phyloP scores from a whole-genome alignment of 2,329 filamentous ascomycete genomes.

The Sclerotinia nivalis region DNA sequence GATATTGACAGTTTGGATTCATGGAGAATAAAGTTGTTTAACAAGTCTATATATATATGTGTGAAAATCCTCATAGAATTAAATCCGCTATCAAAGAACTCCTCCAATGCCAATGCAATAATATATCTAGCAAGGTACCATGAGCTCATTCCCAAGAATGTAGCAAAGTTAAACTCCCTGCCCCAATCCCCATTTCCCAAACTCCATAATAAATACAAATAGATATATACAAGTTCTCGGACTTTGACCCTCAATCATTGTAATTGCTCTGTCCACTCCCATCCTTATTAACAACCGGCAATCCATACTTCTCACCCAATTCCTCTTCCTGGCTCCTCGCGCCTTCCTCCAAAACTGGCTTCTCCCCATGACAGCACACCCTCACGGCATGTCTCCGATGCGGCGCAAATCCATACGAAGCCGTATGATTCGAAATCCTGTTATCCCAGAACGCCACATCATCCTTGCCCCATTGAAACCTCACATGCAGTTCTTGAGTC shows the following conservation, averaged over 20 bases:
- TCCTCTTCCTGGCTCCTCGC: conserved; percentile 57
- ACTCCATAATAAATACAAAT: neutral
- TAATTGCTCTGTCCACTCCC: conserved; percentile 57
- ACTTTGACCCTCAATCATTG: conserved; percentile 48
- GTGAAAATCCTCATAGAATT: neutral
- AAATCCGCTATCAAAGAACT: neutral
- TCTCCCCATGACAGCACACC: conserved; percentile 41
- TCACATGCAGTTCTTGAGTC: conserved; percentile 67
- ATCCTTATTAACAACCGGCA: conserved; percentile 56
- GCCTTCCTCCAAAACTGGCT: conserved; percentile 36
- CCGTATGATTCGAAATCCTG: conserved; percentile 53
- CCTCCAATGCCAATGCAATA: neutral
- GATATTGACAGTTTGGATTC: too few species aligned
- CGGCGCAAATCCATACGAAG: conserved; percentile 57
- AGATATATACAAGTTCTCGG: neutral
- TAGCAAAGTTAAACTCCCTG: neutral
- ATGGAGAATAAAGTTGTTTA: too few species aligned
- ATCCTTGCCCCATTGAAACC: conserved; percentile 63
- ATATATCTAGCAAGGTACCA: neutral
- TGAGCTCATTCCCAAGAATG: neutral
- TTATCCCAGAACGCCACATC: conserved; percentile 73
- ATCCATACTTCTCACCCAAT: conserved; percentile 47
- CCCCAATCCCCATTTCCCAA: neutral
- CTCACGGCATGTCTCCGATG: conserved; percentile 55
- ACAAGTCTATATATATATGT: too few species aligned